Percentiles rank a stretch among this genome's conserved stretches.
These are phyloP conservation scores for Climacium dendroides DNA, from an alignment of 225 moss, liverwort and hornwort species.

Conservation along the genomic window DNA sequence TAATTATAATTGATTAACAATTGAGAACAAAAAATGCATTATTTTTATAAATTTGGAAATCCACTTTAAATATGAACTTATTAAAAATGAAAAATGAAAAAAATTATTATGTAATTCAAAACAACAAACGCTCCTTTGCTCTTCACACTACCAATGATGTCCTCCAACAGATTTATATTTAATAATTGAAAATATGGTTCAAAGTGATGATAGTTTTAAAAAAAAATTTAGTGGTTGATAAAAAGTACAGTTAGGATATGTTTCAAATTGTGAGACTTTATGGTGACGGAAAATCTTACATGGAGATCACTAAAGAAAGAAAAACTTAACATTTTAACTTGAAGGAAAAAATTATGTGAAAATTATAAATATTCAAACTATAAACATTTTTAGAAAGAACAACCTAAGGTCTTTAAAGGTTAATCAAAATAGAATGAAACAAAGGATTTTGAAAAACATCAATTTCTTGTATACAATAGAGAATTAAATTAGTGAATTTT, in stretches of 20 bases:
- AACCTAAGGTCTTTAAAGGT: too few relatives aligned
- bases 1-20: not conserved
- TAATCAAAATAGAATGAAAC: too few relatives aligned
- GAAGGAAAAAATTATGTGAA: too few relatives aligned
- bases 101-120: not conserved
- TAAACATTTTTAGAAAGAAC: too few relatives aligned
- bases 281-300: not conserved
- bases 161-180: rapidly evolving
- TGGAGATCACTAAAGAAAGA: rapidly evolving
- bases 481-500: too few relatives aligned
- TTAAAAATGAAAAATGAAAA: not conserved
- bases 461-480: too few relatives aligned
- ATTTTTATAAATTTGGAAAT: not conserved
- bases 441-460: too few relatives aligned
- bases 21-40: not conserved
- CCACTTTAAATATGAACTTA: rapidly evolving
- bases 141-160: rapidly evolving
- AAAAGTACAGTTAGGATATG: not conserved
- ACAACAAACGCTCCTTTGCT: not conserved
- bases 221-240: too few relatives aligned
- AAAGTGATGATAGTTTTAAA: not conserved
- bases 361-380: too few relatives aligned
- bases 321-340: too few relatives aligned
- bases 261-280: rapidly evolving
- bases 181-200: not conserved